Conservation (phyloP, 2,329 filamentous ascomycete species). For the Xylaria sp. region DNA sequence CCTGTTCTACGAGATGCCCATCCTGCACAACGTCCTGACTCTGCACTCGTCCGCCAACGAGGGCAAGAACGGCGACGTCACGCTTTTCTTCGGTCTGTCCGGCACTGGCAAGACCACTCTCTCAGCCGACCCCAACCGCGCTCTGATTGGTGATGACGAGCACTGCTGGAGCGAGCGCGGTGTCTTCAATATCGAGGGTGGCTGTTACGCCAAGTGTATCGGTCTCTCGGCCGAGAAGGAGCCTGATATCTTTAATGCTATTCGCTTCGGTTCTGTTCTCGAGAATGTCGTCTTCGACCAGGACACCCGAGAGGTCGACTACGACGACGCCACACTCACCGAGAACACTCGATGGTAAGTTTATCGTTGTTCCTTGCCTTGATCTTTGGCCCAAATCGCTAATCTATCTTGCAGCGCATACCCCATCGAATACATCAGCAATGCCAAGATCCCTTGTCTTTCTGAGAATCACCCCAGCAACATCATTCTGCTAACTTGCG, state of each 20-base stretch:
- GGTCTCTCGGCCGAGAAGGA: constrained; percentile 98
- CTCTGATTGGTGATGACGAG: constrained; percentile 97
- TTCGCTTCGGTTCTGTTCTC: constrained; percentile 95
- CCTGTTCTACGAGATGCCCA: constrained; percentile 99
- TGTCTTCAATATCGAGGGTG: constrained; percentile 99
- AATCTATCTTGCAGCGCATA: constrained; percentile 71
- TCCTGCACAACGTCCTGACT: constrained; percentile 99
- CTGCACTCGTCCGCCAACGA: constrained; percentile 99
- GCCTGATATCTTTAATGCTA: constrained; percentile 95
- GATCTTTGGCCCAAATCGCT: constrained; percentile 33
- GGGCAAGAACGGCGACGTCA: constrained; percentile 93
- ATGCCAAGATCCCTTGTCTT: constrained; percentile 98
- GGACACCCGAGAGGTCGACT: constrained; percentile 88
- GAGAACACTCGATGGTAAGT: constrained; percentile 90
- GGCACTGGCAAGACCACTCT: constrained; percentile 99
- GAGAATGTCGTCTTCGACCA: constrained; percentile 99
- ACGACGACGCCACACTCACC: constrained; percentile 92
- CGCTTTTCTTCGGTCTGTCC: constrained; percentile 98
- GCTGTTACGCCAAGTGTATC: constrained; percentile 99
- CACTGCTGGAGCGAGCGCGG: constrained; percentile 98
- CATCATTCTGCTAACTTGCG: constrained; percentile 98
- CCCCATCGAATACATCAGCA: constrained; percentile 98
- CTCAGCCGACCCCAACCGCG: constrained; percentile 95
- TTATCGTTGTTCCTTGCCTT: not conserved
- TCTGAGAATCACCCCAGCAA: constrained; percentile 90